Evolutionary conservation across 2,329 filamentous ascomycete genomes (phyloP).

Genomic region (Fusarium sambucinum): DNA sequence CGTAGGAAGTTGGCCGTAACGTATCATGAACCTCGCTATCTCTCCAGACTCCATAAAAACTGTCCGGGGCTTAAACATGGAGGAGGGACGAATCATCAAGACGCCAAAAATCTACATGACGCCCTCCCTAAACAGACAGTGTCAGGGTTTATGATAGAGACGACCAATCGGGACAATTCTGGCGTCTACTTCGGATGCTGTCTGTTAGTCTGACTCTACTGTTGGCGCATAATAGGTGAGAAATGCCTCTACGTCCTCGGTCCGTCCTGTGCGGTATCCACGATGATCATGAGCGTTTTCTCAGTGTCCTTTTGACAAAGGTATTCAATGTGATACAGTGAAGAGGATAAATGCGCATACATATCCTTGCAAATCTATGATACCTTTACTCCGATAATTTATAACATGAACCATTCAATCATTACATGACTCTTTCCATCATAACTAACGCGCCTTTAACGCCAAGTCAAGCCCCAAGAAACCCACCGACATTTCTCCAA

Average conservation of each 20-base stretch:
- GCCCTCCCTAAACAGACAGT: slow-evolving; percentile 28
- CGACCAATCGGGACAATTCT: slow-evolving; percentile 44
- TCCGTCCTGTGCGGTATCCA: slow-evolving; percentile 35
- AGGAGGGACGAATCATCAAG: slow-evolving; percentile 25
- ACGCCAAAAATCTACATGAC: slow-evolving; percentile 1
- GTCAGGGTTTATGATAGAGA: slow-evolving; percentile 15
- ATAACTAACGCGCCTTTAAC: slow-evolving; percentile 31
- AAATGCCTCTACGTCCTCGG: slow-evolving; percentile 40
- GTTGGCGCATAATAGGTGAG: slow-evolving; percentile 21
- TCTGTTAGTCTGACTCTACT: slow-evolving; percentile 29
- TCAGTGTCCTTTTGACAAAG: slow-evolving; percentile 1
- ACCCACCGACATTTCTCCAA: slow-evolving; percentile 37
- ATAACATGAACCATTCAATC: slow-evolving; percentile 5
- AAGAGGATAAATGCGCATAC: not conserved
- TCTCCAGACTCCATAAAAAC: slow-evolving; percentile 36
- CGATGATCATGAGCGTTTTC: slow-evolving; percentile 15
- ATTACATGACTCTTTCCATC: slow-evolving; percentile 34
- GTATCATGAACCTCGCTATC: slow-evolving; percentile 28
- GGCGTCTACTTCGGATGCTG: slow-evolving; percentile 47
- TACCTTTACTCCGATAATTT: slow-evolving; percentile 18
- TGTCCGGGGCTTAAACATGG: slow-evolving; percentile 24
- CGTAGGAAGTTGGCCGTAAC: slow-evolving; percentile 27
- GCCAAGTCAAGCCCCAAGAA: slow-evolving; percentile 40
- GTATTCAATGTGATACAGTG: not conserved
- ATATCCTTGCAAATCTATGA: slow-evolving; percentile 3